A percentile compares a stretch with the other conserved stretches of the same genome.
Conservation (phyloP, 305 asterid species). For the Fraxinus paxiana region DNA sequence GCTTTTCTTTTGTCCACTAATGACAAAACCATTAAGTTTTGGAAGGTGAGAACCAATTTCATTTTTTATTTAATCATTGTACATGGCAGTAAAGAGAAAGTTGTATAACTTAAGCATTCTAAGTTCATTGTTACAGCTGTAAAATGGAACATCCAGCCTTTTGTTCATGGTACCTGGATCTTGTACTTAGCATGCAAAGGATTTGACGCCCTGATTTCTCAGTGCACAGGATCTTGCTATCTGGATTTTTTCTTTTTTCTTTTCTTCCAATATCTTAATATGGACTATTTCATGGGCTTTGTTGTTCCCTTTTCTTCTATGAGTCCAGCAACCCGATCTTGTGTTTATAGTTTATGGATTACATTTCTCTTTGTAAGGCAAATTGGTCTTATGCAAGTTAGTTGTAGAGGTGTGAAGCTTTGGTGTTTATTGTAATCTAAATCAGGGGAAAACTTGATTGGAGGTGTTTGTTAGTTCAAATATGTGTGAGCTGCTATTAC, state of each 20-base stretch:
- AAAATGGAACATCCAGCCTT: slow-evolving; percentile 5
- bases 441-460: slow-evolving; percentile 7
- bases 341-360: slow-evolving; percentile 15
- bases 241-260: slow-evolving; percentile 3
- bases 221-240: slow-evolving; percentile 14
- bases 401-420: slow-evolving; percentile 9
- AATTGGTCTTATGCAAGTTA: slow-evolving; percentile 3
- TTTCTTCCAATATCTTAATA: slow-evolving; percentile 12
- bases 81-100: not conserved
- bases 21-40: slow-evolving; percentile 91
- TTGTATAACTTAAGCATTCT: slow-evolving; percentile 11
- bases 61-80: not conserved
- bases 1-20: slow-evolving; percentile 92
- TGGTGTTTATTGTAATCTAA: slow-evolving; percentile 12
- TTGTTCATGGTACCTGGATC: slow-evolving; percentile 9
- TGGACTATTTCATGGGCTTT: not conserved
- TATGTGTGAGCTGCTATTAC: not conserved
- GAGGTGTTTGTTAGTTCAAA: not conserved
- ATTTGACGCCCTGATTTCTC: slow-evolving; percentile 14
- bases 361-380: slow-evolving; percentile 7
- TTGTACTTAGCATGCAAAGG: slow-evolving; percentile 9
- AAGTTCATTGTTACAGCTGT: slow-evolving; percentile 12
- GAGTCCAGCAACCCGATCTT: not conserved
- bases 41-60: slow-evolving; percentile 62
- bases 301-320: not conserved